Percentiles rank a stretch among this genome's conserved stretches.
These are phyloP conservation scores for Exophiala sideris DNA, from an alignment of 2,329 filamentous ascomycete genomes.

Conservation along the genomic window DNA sequence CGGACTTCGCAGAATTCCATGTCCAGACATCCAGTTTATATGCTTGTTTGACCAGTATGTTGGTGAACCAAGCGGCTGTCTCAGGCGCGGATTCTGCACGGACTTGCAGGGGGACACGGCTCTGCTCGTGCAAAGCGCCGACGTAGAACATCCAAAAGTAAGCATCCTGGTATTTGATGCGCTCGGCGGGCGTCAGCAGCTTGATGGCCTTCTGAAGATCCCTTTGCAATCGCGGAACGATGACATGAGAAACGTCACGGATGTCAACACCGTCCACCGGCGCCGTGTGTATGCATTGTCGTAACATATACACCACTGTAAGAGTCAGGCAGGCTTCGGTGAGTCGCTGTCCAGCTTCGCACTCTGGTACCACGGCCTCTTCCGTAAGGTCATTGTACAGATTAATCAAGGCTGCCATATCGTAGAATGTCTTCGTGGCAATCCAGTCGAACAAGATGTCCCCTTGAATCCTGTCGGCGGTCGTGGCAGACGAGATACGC, in stretches of 20 bases:
- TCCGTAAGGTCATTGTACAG: constrained; percentile 9
- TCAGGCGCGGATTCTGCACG: no score
- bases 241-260: constrained; percentile 7
- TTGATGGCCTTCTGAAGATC: constrained; percentile 1
- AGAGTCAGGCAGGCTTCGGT: constrained; percentile 8
- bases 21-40: no score
- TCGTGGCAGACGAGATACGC: not conserved
- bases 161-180: constrained; percentile 2
- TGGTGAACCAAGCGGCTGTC: no score
- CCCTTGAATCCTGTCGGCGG: constrained; percentile 3
- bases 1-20: no score
- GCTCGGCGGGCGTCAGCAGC: constrained; percentile 5
- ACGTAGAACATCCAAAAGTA: constrained; percentile 12
- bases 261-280: constrained; percentile 6
- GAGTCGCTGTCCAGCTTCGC: not conserved
- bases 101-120: not conserved
- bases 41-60: no score
- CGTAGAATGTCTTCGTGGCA: constrained; percentile 9
- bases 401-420: constrained; percentile 7
- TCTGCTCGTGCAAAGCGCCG: constrained; percentile 7
- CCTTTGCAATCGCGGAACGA: constrained; percentile 4
- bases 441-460: constrained; percentile 9
- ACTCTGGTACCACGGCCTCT: not conserved
- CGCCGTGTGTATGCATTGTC: constrained; percentile 6
- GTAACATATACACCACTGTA: constrained; percentile 1